A percentile compares a stretch with the other conserved stretches of the same genome.
These are phyloP conservation scores for Rhizopogon salebrosus DNA, from an alignment of 768 basidiomycete species.

Conservation along the genomic window DNA sequence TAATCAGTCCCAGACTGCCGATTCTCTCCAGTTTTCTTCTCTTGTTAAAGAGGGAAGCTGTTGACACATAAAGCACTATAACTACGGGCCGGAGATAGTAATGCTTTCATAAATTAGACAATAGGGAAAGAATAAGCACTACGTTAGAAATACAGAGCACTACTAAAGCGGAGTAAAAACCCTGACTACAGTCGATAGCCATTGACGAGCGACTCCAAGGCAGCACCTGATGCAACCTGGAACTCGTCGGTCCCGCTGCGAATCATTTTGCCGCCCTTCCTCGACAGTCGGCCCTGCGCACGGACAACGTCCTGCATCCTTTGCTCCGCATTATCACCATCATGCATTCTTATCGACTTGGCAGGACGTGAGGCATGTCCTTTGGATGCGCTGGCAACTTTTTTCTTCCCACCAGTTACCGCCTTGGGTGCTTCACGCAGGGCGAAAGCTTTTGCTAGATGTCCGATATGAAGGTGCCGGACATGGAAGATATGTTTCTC, in stretches of 20 bases:
- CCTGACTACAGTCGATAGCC: conserved; percentile 10
- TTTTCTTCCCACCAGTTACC: conserved; percentile 23
- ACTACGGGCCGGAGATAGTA: no score
- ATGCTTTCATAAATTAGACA: no score
- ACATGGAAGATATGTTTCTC: conserved; percentile 98
- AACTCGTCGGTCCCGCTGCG: conserved; percentile 69
- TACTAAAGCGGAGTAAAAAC: not conserved
- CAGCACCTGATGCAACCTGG: conserved; percentile 63
- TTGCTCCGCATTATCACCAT: conserved; percentile 53
- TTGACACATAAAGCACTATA: no score
- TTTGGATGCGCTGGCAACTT: conserved; percentile 8
- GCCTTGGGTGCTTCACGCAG: conserved; percentile 75
- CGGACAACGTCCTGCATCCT: conserved; percentile 87
- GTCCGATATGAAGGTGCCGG: conserved; percentile 89
- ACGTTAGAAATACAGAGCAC: not conserved
- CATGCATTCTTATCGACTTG: conserved; percentile 10
- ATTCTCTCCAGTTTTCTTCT: no score
- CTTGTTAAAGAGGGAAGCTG: no score
- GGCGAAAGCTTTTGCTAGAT: conserved; percentile 88
- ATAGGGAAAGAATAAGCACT: not conserved
- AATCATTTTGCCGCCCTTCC: conserved; percentile 72
- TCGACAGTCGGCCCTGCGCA: conserved; percentile 73
- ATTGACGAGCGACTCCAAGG: conserved; percentile 55
- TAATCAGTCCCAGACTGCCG: conserved; percentile 43
- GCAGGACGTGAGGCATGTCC: conserved; percentile 1